A percentile compares a stretch with the other conserved stretches of the same genome.
These are phyloP conservation scores for Myriosclerotinia duriaeana DNA, from an alignment of 2,329 filamentous ascomycete genomes.

Conservation along the genomic window DNA sequence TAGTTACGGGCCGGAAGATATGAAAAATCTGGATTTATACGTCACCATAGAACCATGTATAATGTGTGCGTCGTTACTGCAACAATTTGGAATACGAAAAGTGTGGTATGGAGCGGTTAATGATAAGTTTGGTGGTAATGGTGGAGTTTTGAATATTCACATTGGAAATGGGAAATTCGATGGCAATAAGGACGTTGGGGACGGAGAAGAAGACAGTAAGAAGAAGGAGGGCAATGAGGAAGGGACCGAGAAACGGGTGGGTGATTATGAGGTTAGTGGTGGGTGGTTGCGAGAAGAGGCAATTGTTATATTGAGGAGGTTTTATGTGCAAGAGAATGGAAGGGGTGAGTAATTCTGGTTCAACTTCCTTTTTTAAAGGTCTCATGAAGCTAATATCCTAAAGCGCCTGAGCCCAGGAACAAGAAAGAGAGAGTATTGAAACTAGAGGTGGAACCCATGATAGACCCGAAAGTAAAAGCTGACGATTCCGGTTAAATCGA, in stretches of 20 bases:
- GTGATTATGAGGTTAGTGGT: conserved; percentile 77
- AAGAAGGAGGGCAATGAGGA: conserved; percentile 4
- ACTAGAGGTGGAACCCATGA: conserved; percentile 38
- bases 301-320: conserved; percentile 85
- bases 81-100: conserved; percentile 81
- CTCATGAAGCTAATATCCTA: conserved; percentile 20
- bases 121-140: conserved; percentile 94
- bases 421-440: conserved; percentile 41
- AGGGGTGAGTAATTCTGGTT: conserved; percentile 61
- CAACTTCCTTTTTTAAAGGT: not conserved
- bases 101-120: conserved; percentile 96
- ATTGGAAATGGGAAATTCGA: conserved; percentile 31
- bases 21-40: conserved; percentile 76
- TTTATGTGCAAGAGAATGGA: conserved; percentile 97
- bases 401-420: conserved; percentile 40
- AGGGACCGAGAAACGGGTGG: conserved; percentile 60
- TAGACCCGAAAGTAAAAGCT: conserved; percentile 23
- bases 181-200: conserved; percentile 2
- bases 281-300: conserved; percentile 82
- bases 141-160: conserved; percentile 87
- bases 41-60: conserved; percentile 98
- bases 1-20: conserved; percentile 54
- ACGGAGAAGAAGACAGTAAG: conserved; percentile 69
- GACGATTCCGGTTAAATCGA: not conserved
- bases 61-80: conserved; percentile 93